Evolutionary conservation across 169 alveolate species (phyloP).

Genomic region (Condylostoma magnum): DNA sequence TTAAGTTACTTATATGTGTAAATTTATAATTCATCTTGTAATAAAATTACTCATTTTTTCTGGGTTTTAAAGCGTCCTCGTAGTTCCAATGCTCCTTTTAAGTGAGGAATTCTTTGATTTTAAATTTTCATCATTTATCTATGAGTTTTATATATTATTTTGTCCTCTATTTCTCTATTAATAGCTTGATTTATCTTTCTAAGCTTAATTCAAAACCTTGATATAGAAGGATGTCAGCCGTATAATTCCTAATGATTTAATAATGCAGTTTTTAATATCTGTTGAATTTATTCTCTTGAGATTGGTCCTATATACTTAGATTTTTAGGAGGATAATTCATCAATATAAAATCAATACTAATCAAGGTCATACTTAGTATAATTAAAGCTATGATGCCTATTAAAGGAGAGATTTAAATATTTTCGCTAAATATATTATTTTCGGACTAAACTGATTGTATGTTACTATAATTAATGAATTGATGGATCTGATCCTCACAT

Average conservation of each 20-base stretch:
- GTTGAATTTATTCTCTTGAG: neutral
- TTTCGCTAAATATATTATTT: neutral
- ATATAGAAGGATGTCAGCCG: constrained; percentile 16
- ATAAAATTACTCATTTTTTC: neutral
- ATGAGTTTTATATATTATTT: neutral
- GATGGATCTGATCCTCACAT: neutral
- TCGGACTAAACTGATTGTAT: constrained; percentile 7
- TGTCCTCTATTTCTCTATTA: neutral
- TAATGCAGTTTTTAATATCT: neutral
- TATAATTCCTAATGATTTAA: neutral
- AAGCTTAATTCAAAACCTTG: neutral
- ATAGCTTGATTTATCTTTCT: neutral
- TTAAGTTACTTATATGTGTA: neutral
- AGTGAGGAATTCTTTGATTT: neutral
- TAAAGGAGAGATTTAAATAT: neutral
- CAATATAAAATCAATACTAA: constrained; percentile 8
- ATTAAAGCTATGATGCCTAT: neutral
- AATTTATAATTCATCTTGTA: neutral
- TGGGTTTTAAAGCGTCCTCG: too few relatives aligned
- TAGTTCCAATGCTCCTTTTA: too few relatives aligned
- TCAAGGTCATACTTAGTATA: neutral
- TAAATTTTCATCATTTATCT: neutral
- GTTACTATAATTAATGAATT: neutral
- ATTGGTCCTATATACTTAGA: neutral
- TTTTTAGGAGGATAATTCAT: constrained; percentile 1